Evolutionary conservation across 179 eudicot genomes (phyloP), one percentile per base, ranked within the genome.

Genomic region (Actinidia arguta): DNA sequence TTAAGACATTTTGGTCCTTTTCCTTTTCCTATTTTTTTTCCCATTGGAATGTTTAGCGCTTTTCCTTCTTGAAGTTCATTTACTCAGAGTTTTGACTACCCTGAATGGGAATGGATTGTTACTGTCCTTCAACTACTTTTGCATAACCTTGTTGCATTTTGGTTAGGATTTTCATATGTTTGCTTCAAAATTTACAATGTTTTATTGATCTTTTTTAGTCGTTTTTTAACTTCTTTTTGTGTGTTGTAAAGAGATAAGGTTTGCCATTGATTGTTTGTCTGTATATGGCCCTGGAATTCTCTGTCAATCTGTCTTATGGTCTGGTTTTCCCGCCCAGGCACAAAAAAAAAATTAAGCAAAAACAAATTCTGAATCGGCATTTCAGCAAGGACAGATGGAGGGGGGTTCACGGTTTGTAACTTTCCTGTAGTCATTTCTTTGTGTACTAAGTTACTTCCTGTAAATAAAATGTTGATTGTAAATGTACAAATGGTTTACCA

Each of bases 341-440:
- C 91, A 78, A 50, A 88, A 75, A 78, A 91, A 79, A 83, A 94
- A 92, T 87, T 93, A 92, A 84, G 87, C 84, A 14, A 94, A 88
- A 83, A 80, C 85, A 50, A 82, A 64, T 85, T 44, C 89, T 6
- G 90, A 83, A 61, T 31, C 76, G 7, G 82, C 86, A 63, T 80
- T 71, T 22, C 91, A 93, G 85, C 88, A 66, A 71, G 89, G 88
- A 63, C 90, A 88, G 85, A 66, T 80, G 55, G 87, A 82, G 67
- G 74, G 47, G n/a, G n/a, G n/a, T 78, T 80, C 93, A 66, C 88
- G 92, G 98, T 94, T 51, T 51, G 91, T 82, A 24, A 39, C 54
- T 77, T 76, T 51, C 13, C n/a, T 59, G 6, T 7, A 56, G 4
- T 22, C 50, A 44, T 61, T 17, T 18, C 59, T 79, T 66, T 54